Conservation (phyloP, 805 yeast genomes). For the Priceomyces carsonii region DNA sequence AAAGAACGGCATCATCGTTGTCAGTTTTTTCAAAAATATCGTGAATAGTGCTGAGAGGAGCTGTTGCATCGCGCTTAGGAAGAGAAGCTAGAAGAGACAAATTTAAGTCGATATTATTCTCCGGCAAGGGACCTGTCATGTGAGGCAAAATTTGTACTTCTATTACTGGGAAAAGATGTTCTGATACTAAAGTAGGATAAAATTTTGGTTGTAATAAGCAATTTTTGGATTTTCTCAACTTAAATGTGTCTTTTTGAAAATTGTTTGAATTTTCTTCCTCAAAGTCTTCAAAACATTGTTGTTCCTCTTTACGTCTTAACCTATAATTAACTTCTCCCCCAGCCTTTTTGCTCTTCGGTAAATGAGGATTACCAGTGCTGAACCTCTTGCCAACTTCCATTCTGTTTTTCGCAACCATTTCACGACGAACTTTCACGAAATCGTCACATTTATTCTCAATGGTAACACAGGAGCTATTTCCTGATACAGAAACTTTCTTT, state of each 20-base stretch:
- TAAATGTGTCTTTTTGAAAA: slow-evolving; percentile 4
- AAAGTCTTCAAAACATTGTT: slow-evolving; percentile 5
- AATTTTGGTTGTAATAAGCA: slow-evolving; percentile 6
- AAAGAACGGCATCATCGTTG: slow-evolving; percentile 13
- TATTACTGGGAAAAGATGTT: slow-evolving; percentile 10
- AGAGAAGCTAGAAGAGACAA: slow-evolving; percentile 1
- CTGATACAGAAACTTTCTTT: too few relatives aligned
- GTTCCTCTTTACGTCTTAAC: too few relatives aligned
- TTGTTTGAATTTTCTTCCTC: slow-evolving; percentile 2
- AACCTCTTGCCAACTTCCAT: too few relatives aligned
- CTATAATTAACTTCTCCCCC: too few relatives aligned
- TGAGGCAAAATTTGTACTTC: slow-evolving; percentile 10
- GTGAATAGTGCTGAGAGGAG: slow-evolving; percentile 15
- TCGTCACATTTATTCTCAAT: too few relatives aligned
- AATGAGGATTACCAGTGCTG: too few relatives aligned
- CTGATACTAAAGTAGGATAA: slow-evolving; percentile 11
- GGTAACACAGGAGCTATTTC: too few relatives aligned
- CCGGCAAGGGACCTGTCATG: slow-evolving; percentile 14
- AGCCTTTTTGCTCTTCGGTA: too few relatives aligned
- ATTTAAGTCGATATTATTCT: slow-evolving; percentile 8
- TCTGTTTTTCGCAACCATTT: too few relatives aligned
- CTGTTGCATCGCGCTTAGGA: slow-evolving; percentile 6
- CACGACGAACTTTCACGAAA: too few relatives aligned
- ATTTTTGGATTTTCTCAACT: too few relatives aligned
- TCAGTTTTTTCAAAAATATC: slow-evolving; percentile 8